phyloP scores from a whole-genome alignment of 1,284 basidiomycete genomes.

The Ceratobasidium papillatum region DNA sequence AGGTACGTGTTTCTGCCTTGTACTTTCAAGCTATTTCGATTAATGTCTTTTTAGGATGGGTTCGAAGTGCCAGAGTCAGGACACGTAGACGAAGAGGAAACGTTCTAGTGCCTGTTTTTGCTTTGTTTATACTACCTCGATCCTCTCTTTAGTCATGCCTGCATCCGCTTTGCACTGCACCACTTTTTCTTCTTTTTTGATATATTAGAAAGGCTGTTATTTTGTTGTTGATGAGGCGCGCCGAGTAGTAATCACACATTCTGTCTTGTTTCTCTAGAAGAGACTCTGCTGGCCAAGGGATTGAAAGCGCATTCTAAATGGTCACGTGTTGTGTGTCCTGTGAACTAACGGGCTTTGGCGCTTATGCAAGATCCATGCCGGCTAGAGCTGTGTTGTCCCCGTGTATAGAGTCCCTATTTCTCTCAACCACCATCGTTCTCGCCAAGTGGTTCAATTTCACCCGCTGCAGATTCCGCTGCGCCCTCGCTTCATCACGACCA shows the following conservation, averaged over 20 bases:
- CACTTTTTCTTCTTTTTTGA: not conserved
- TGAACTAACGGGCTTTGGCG: too few relatives aligned
- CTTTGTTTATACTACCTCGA: not conserved
- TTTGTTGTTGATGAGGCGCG: not conserved
- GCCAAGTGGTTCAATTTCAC: too few relatives aligned
- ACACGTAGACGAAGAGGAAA: slow-evolving; percentile 66
- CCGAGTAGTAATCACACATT: not conserved
- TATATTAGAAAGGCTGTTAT: slow-evolving; percentile 20
- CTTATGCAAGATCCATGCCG: too few relatives aligned
- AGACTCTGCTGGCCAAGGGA: too few relatives aligned
- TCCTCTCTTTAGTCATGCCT: not conserved
- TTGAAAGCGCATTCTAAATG: too few relatives aligned
- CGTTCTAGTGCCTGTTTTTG: slow-evolving; percentile 51
- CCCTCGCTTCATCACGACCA: too few relatives aligned
- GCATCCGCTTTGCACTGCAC: not conserved
- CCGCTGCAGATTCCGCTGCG: too few relatives aligned
- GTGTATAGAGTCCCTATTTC: too few relatives aligned
- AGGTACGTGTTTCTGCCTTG: slow-evolving; percentile 64
- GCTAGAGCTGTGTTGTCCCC: too few relatives aligned
- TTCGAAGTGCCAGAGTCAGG: slow-evolving; percentile 73
- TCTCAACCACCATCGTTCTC: too few relatives aligned
- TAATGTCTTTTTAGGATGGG: slow-evolving; percentile 57
- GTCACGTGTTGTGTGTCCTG: too few relatives aligned
- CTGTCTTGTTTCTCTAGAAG: not conserved
- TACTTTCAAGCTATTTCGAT: not conserved